Evolutionary conservation across 192 early-diverging fungal genomes (phyloP).

Genomic region (Coemansia sp.): DNA sequence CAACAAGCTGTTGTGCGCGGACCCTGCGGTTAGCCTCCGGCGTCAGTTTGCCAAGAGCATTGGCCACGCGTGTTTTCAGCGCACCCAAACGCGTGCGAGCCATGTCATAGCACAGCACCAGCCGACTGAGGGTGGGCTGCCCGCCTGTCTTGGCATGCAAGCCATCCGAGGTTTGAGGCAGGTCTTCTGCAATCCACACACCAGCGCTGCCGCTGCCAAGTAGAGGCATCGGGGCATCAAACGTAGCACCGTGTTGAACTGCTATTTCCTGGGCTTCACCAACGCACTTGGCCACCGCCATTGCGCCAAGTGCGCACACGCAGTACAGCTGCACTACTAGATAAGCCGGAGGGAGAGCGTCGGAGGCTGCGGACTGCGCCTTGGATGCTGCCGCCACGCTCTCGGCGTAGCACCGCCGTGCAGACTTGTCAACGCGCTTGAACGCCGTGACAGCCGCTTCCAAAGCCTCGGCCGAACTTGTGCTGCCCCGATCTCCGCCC

Average conservation of each 20-base stretch:
- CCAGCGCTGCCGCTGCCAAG: background rate
- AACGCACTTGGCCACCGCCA: slow-evolving; percentile 11
- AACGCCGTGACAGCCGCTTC: slow-evolving; percentile 9
- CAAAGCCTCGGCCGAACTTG: background rate
- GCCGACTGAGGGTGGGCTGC: slow-evolving; percentile 6
- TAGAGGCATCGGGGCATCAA: background rate
- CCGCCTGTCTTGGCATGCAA: background rate
- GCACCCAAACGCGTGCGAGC: slow-evolving; percentile 24
- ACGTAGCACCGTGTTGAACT: background rate
- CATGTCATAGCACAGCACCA: slow-evolving; percentile 33
- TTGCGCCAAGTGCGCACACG: slow-evolving; percentile 16
- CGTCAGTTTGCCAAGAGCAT: slow-evolving; percentile 14
- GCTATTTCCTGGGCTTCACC: slow-evolving; percentile 20
- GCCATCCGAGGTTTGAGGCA: background rate
- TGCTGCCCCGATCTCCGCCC: background rate
- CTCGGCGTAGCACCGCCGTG: slow-evolving; percentile 25
- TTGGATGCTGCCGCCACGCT: slow-evolving; percentile 20
- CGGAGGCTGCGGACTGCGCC: slow-evolving; percentile 24
- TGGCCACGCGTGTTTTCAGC: slow-evolving; percentile 11
- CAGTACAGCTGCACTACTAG: slow-evolving; percentile 29
- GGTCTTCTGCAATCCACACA: slow-evolving; percentile 12
- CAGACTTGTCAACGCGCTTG: slow-evolving; percentile 12
- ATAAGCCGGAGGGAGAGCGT: slow-evolving; percentile 30
- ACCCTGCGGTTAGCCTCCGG: slow-evolving; percentile 21
- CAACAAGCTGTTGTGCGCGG: slow-evolving; percentile 14